Evolutionary conservation across 148 eudicot genomes (phyloP).

Genomic region (Selenicereus undatus): DNA sequence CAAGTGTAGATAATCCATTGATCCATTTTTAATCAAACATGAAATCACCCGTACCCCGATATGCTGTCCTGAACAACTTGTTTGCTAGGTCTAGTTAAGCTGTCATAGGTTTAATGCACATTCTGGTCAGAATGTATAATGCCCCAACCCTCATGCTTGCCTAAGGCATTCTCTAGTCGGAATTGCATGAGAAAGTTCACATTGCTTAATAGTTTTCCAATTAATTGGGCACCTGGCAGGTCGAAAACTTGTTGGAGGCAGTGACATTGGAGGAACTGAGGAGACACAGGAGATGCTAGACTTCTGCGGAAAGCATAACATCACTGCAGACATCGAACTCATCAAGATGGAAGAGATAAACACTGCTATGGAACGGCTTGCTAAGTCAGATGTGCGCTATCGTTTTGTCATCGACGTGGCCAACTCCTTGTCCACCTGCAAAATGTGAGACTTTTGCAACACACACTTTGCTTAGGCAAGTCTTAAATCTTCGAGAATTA

Average conservation of each 20-base stretch:
- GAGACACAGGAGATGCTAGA: constrained; percentile 75
- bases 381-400: constrained; percentile 55
- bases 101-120: too few relatives aligned
- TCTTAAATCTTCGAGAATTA: background rate
- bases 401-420: constrained; percentile 62
- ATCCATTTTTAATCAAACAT: background rate
- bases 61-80: background rate
- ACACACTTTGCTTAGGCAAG: background rate
- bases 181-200: too few relatives aligned
- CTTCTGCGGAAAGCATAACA: constrained; percentile 49
- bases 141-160: too few relatives aligned
- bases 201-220: too few relatives aligned
- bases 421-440: constrained; percentile 35
- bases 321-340: constrained; percentile 55
- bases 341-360: constrained; percentile 44
- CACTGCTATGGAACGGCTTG: constrained; percentile 51
- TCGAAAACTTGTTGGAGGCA: constrained; percentile 54
- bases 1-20: too few relatives aligned
- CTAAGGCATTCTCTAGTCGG: too few relatives aligned
- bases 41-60: background rate
- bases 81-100: too few relatives aligned
- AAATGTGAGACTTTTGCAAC: background rate
- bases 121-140: too few relatives aligned
- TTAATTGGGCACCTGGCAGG: constrained; percentile 24
- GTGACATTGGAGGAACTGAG: constrained; percentile 55